Evolutionary conservation across 176 grass and related monocot species (phyloP), one percentile per base, ranked within the genome.

Genomic region (Chrysopogon serrulatus): DNA sequence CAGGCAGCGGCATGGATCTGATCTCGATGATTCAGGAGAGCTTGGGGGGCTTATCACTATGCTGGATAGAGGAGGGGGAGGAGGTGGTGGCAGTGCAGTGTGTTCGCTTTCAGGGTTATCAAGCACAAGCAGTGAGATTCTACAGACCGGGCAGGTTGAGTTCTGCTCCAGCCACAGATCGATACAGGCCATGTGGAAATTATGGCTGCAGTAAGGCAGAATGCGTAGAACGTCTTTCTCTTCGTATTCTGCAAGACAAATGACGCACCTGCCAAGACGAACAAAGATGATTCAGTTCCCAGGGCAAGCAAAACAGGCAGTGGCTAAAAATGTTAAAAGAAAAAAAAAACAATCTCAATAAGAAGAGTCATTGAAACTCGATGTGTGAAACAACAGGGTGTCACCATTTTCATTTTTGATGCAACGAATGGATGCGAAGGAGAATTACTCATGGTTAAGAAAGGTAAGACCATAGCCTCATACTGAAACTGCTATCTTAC

Each of bases 81-180:
- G 84, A 66, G 79, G 40, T 26, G 67, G 16, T 49, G 74, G 74
- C 37, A 79, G 44, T 21, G 63, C 27, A 1, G 51, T 80, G 12
- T 78, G 93, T 65, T 90, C 93, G 65, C 51, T 90, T 72, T 91
- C 96, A 5, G 86, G 73, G 64, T 89, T 92, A 64, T 89, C 91
- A 53, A 86, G 84, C 82, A 99, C 91, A 53, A 88, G 84, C 82
- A 99, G 74, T 23, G 93, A 99, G 87, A 99, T 86, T 90, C 33
- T 34, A 34, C 33, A 4, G 2, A 34, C 33, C 33, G 33, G 33
- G 33, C 33, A 34, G 33, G 33, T 34, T 34, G 33, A 34, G 33
- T 34, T 34, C 33, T 34, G 33, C 33, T 34, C 33, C 33, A 34
- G 33, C 33, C 33, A 34, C 33, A 34, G 33, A 34, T 34, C 33